Evolutionary conservation across 805 yeast species (phyloP).

Genomic region (Spathaspora boniae): DNA sequence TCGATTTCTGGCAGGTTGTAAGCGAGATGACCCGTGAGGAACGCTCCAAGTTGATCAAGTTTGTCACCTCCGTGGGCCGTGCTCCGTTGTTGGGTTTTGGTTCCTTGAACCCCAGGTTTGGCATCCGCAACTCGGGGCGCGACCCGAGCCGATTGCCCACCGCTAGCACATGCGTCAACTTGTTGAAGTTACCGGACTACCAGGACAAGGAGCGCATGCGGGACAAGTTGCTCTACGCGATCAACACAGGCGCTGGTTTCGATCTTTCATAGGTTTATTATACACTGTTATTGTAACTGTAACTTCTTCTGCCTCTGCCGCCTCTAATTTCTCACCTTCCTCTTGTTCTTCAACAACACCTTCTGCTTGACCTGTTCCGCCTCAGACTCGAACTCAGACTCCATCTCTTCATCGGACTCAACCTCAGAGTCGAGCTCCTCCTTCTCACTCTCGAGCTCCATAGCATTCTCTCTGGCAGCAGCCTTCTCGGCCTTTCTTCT

Average conservation of each 20-base stretch:
- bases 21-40: constrained; percentile 64
- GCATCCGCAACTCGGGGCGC: constrained; percentile 66
- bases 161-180: constrained; percentile 88
- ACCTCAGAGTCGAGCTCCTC: constrained; percentile 35
- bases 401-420: constrained; percentile 43
- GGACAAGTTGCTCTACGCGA: constrained; percentile 70
- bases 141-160: constrained; percentile 70
- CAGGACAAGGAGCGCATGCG: constrained; percentile 52
- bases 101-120: constrained; percentile 71
- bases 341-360: constrained; percentile 64
- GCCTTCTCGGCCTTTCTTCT: constrained; percentile 70
- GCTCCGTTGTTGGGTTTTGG: constrained; percentile 89
- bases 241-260: constrained; percentile 81
- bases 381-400: constrained; percentile 41
- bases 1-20: constrained; percentile 71
- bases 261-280: constrained; percentile 58
- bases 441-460: constrained; percentile 40
- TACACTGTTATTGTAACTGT: not conserved
- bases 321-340: constrained; percentile 22
- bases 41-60: constrained; percentile 65
- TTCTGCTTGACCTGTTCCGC: constrained; percentile 48
- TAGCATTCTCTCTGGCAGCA: constrained; percentile 54
- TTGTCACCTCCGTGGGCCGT: constrained; percentile 88
- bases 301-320: not conserved
- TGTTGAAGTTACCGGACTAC: constrained; percentile 84